These are phyloP conservation scores for Hydrangea macrophylla DNA, from an alignment of 148 eudicot species.

Conservation along the genomic window DNA sequence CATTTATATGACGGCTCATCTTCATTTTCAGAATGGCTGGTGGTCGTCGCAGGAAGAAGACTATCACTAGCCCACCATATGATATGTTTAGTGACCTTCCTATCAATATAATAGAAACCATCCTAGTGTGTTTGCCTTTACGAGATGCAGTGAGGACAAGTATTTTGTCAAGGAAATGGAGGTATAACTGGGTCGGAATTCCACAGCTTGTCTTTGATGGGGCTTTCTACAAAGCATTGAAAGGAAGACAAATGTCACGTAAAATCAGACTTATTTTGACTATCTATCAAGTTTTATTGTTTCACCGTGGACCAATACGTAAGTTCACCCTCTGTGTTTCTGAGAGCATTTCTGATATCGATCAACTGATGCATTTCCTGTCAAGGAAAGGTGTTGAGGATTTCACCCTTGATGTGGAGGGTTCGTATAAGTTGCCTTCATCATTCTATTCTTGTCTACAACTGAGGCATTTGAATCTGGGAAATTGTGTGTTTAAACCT, in stretches of 20 bases:
- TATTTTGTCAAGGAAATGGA: conserved; percentile 44
- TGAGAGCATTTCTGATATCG: not conserved
- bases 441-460: not conserved
- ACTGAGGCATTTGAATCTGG: not conserved
- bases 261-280: not conserved
- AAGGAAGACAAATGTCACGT: not conserved
- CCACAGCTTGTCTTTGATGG: conserved; percentile 41
- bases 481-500: not conserved
- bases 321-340: not conserved
- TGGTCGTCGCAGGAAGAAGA: not conserved
- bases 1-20: no score
- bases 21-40: no score
- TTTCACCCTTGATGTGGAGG: not conserved
- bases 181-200: conserved; percentile 45
- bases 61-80: not conserved
- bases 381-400: not conserved
- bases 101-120: conserved; percentile 24
- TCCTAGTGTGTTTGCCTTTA: conserved; percentile 36
- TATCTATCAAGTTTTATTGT: not conserved
- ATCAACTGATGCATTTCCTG: not conserved
- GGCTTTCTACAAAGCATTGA: not conserved
- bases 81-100: not conserved
- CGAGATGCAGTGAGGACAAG: conserved; percentile 49
- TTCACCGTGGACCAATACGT: not conserved
- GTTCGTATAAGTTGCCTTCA: not conserved